A percentile compares a stretch with the other conserved stretches of the same genome.
phyloP scores from a whole-genome alignment of 306 rosid genomes.

The Urtica urens region DNA sequence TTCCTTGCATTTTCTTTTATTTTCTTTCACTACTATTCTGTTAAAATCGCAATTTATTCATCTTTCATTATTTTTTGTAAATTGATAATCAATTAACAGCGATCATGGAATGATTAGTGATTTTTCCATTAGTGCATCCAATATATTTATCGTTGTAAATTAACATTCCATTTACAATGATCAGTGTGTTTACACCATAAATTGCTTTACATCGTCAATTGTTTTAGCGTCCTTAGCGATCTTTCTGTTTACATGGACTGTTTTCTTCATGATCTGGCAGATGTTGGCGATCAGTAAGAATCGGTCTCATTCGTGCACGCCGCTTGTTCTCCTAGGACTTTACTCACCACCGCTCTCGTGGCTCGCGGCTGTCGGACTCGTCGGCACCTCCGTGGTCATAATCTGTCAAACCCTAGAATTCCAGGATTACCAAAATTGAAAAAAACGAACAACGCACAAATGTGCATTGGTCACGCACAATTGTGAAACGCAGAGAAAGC shows the following conservation, averaged over 20 bases:
- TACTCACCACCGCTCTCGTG: conserved; percentile 87
- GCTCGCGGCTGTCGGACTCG: conserved; percentile 53
- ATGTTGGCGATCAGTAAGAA: conserved; percentile 80
- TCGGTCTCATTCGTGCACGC: conserved; percentile 63
- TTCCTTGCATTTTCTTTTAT: too few species aligned
- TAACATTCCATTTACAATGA: too few species aligned
- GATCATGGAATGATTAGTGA: too few species aligned
- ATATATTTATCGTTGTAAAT: too few species aligned
- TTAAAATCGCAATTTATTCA: too few species aligned
- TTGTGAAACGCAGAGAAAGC: neutral
- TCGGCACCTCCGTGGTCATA: conserved; percentile 73
- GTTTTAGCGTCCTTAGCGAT: conserved; percentile 88
- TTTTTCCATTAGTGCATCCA: too few species aligned
- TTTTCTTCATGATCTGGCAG: conserved; percentile 91
- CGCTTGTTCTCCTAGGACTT: conserved; percentile 36
- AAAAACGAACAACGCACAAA: neutral
- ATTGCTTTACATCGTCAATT: conserved; percentile 71
- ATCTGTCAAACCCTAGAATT: conserved; percentile 23
- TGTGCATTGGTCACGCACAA: neutral
- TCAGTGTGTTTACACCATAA: too few species aligned
- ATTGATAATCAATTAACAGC: too few species aligned
- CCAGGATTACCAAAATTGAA: neutral
- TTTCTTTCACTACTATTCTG: too few species aligned
- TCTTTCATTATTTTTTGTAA: too few species aligned
- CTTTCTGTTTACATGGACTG: conserved; percentile 66